Base-by-base conservation (phyloP, 768 basidiomycete genomes). In the Hypholoma sublateritium region DNA sequence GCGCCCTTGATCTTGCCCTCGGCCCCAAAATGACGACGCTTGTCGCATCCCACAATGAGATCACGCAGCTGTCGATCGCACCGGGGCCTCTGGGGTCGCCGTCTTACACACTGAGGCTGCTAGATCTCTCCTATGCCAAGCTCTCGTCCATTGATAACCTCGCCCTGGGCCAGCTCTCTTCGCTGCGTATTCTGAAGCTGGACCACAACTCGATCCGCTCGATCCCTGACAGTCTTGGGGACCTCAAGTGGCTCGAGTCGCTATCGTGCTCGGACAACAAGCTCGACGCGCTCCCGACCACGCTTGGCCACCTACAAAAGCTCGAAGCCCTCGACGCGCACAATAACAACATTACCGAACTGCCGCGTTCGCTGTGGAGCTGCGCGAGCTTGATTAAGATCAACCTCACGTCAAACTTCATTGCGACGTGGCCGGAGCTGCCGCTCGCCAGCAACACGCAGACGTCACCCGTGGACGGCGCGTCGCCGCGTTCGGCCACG, bases 191-290 rank as follows among this genome's bases (percentile, higher is more conserved):
- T 2, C 80, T 98, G 41, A 83, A 83, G 56, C 77, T 99, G 54
- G 87, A 95, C 68, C 86, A 93, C 74, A 98, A 98, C 71, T 80
- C 88, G 39, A 88, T 98, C 66, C 87, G 87, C 4, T 76, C 83
- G 7, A 82, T 98, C 21, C 95, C 96, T 0, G 87, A 95, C 14
- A 82, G 85, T 22, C 73, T 98, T 8, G 91, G 89, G 42, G 81
- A 87, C 19, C 83, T 98, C 37, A 73, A 70, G 22, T 81, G 81
- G 57, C 84, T 99, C 35, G 78, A 86, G 62, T 76, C 74, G 0
- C 81, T 99, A 5, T 89, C 89, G 11, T 93, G 92, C 66, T 90
- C 92, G n/a, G 91, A 98, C 71, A 98, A 98, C 72, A 81, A 88
- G 61, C 80, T 99, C n/a, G 83, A 84, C 55, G 71, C 79, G 16